Conservation (phyloP, 1,139 yeast species). For the Sugiyamaella castrensis region DNA sequence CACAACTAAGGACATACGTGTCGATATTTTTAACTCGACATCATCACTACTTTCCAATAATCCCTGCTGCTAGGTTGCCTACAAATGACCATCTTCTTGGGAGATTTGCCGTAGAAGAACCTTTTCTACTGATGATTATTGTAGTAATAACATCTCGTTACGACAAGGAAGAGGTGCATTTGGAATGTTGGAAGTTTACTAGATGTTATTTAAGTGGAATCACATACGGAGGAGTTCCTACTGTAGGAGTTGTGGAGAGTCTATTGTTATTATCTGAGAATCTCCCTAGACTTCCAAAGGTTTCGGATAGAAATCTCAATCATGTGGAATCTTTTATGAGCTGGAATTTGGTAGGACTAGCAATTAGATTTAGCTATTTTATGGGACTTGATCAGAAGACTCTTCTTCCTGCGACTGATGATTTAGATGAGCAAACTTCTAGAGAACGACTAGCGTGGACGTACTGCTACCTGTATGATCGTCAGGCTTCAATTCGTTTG, state of each 20-base stretch:
- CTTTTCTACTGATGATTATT: slow-evolving; percentile 22
- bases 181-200: slow-evolving; percentile 23
- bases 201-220: slow-evolving; percentile 19
- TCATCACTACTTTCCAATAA: slow-evolving; percentile 24
- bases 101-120: slow-evolving; percentile 19
- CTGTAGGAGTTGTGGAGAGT: slow-evolving; percentile 25
- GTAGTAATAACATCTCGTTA: slow-evolving; percentile 22
- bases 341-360: slow-evolving; percentile 31
- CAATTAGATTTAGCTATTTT: slow-evolving; percentile 25
- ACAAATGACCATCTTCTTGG: slow-evolving; percentile 20
- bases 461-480: slow-evolving; percentile 26
- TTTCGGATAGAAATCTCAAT: slow-evolving; percentile 13
- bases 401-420: slow-evolving; percentile 19
- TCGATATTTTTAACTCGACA: slow-evolving; percentile 23
- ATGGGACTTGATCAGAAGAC: slow-evolving; percentile 29
- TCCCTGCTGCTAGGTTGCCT: slow-evolving; percentile 22
- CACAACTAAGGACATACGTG: slow-evolving; percentile 14
- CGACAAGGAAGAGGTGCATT: slow-evolving; percentile 19
- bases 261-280: slow-evolving; percentile 26
- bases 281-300: slow-evolving; percentile 24
- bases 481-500: slow-evolving; percentile 26
- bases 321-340: slow-evolving; percentile 24
- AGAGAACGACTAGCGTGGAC: slow-evolving; percentile 28
- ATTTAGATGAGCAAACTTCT: slow-evolving; percentile 21
- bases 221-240: slow-evolving; percentile 18